phyloP scores from a whole-genome alignment of 768 basidiomycete species.

The Calocera viscosa region DNA sequence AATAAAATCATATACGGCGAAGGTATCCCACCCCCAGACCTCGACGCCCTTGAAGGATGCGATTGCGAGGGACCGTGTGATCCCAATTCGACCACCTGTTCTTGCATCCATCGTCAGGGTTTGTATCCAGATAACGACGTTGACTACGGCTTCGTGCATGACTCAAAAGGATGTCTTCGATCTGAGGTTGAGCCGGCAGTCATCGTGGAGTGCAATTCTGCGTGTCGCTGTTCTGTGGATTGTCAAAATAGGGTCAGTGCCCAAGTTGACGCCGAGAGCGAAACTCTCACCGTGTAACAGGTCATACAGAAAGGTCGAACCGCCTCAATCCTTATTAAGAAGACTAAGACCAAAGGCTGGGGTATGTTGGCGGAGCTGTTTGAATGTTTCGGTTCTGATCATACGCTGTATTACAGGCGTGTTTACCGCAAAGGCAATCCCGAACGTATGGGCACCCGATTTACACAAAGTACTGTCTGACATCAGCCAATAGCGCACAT shows the following conservation, averaged over 20 bases:
- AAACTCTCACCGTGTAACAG: slow-evolving; percentile 29
- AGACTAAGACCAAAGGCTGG: slow-evolving; percentile 75
- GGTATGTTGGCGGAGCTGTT: slow-evolving; percentile 35
- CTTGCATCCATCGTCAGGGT: slow-evolving; percentile 51
- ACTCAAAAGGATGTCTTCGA: slow-evolving; percentile 45
- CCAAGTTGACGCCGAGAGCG: not conserved
- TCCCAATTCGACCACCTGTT: slow-evolving; percentile 59
- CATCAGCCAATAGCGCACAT: slow-evolving; percentile 55
- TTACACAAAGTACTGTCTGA: slow-evolving; percentile 26
- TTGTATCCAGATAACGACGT: slow-evolving; percentile 26
- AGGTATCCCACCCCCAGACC: slow-evolving; percentile 54
- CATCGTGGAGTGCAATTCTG: slow-evolving; percentile 75
- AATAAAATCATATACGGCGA: slow-evolving; percentile 67
- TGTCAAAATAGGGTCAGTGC: slow-evolving; percentile 65
- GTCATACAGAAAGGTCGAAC: slow-evolving; percentile 74
- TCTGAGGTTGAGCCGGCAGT: slow-evolving; percentile 25
- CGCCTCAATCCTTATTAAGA: slow-evolving; percentile 47
- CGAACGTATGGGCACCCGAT: not conserved
- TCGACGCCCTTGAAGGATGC: slow-evolving; percentile 49
- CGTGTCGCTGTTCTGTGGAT: slow-evolving; percentile 67
- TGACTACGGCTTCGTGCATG: slow-evolving; percentile 50
- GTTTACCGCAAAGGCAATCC: slow-evolving; percentile 30
- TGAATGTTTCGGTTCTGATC: not conserved
- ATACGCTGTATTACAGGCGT: slow-evolving; percentile 40
- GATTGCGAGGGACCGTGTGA: slow-evolving; percentile 64